Conservation (phyloP, 176 grass and related monocot genomes). For the Oryza coarctata region DNA sequence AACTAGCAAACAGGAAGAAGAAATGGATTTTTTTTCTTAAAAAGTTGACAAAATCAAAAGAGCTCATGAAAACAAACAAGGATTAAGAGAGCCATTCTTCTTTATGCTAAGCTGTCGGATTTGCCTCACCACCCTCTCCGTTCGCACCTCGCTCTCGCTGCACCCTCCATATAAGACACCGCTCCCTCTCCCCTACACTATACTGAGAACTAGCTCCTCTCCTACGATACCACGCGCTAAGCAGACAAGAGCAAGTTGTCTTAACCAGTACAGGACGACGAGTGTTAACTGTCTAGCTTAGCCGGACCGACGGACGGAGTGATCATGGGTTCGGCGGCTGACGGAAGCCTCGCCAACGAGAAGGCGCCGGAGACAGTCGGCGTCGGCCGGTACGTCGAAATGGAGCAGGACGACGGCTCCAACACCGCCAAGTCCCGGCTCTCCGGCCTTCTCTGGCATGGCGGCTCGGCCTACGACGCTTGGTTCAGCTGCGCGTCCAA, state of each 20-base stretch:
- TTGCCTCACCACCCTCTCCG: constrained; percentile 27
- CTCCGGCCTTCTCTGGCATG: constrained; percentile 93
- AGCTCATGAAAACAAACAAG: constrained; percentile 39
- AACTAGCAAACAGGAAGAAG: too few species aligned
- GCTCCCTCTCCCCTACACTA: constrained; percentile 1
- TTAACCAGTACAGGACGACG: not conserved
- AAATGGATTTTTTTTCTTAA: too few species aligned
- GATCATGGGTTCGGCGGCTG: constrained; percentile 55
- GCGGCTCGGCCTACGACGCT: constrained; percentile 94
- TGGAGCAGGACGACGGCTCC: constrained; percentile 67
- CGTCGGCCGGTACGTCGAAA: constrained; percentile 80
- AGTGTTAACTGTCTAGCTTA: not conserved
- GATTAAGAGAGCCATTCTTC: constrained; percentile 37
- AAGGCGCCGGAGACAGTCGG: constrained; percentile 76
- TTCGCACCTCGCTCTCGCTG: not conserved
- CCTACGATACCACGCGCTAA: not conserved
- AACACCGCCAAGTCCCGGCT: constrained; percentile 64
- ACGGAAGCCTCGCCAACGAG: constrained; percentile 57
- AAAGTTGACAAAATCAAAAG: constrained; percentile 54
- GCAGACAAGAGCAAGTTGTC: not conserved
- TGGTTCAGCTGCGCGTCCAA: constrained; percentile 99
- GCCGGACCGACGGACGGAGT: not conserved
- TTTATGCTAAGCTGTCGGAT: constrained; percentile 46
- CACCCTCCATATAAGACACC: constrained; percentile 33
- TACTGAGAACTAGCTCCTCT: not conserved